Evolutionary conservation across 495 filamentous ascomycete species (phyloP), one percentile per base, ranked within the genome.

Genomic region (Xylaria castorea): DNA sequence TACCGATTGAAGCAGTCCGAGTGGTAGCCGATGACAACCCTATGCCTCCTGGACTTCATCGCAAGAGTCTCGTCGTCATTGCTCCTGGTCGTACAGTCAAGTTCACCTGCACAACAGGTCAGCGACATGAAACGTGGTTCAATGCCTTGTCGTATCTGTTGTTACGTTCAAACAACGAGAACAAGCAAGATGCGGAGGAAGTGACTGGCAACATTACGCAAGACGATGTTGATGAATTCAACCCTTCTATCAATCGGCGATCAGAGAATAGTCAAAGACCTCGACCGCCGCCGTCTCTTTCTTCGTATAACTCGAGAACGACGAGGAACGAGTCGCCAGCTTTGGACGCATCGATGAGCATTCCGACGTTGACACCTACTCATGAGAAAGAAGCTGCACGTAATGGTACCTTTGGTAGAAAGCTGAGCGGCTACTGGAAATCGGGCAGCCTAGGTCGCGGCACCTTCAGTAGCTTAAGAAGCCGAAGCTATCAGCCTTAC

Each of bases 111-210:
- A 91, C 93, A 38, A 99, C 96, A 11, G 91, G 93, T 22, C 94
- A 97, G 77, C 87, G 96, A 66, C 96, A 99, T 74, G 96, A 98
- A 81, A 98, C 95, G 5, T 99, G 96, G 96, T 98, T 96, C 87
- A 98, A 98, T 78, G 94, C 96, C 7, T 87, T 99, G 48, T 97
- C 94, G 3, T 99, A 99, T 78, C 89, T 99, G 16, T 87, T 98
- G 38, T 83, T 97, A 27, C 90, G 94, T 51, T 93, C 92, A 18
- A 85, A 86, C 30, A 81, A 89, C 57, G 88, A 91, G 42, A 83
- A 83, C 40, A 84, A 83, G 53, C 85, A 87, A 32, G 91, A 92
- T 58, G 80, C 85, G 1, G 88, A 90, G 55, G 88, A 89, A 71
- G 82, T 87, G 68, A 84, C 85, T 3, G 85, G 82, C 40, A 87